Percentiles rank a stretch among this genome's conserved stretches.
Conservation (phyloP, 768 basidiomycete genomes). For the Collybia sordida region DNA sequence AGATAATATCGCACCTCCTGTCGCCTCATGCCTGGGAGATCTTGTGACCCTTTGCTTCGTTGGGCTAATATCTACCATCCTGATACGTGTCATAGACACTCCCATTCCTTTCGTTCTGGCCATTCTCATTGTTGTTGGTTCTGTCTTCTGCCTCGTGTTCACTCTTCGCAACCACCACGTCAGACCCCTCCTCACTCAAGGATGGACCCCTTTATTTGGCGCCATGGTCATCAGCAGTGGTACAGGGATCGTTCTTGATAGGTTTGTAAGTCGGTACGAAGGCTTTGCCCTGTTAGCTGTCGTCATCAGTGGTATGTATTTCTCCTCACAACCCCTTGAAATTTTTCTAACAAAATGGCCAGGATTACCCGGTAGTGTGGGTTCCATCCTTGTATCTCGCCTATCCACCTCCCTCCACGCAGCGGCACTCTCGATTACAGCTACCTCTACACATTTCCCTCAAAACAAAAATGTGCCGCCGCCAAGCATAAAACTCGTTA, state of each 20-base stretch:
- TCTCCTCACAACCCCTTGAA: not conserved
- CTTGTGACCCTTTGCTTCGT: slow-evolving; percentile 86
- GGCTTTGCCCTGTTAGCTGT: slow-evolving; percentile 88
- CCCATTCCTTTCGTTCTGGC: slow-evolving; percentile 60
- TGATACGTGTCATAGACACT: slow-evolving; percentile 67
- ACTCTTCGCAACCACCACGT: slow-evolving; percentile 70
- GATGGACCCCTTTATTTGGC: slow-evolving; percentile 90
- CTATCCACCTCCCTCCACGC: slow-evolving; percentile 87
- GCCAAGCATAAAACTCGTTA: slow-evolving; percentile 52
- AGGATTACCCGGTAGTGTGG: slow-evolving; percentile 88
- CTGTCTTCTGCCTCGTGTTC: slow-evolving; percentile 47
- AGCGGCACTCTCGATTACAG: slow-evolving; percentile 38
- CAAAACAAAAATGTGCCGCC: not conserved
- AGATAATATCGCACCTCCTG: slow-evolving; percentile 96
- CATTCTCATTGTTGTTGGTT: slow-evolving; percentile 46
- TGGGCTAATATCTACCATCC: slow-evolving; percentile 67
- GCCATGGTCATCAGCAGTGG: slow-evolving; percentile 87
- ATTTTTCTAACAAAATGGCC: not conserved
- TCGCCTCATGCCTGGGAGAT: slow-evolving; percentile 92
- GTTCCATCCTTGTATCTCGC: slow-evolving; percentile 88
- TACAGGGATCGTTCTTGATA: slow-evolving; percentile 89
- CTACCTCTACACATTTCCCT: slow-evolving; percentile 15
- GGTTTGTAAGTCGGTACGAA: slow-evolving; percentile 82
- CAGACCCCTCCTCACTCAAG: slow-evolving; percentile 70
- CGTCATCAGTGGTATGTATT: slow-evolving; percentile 74